Conservation (phyloP, 2,329 filamentous ascomycete species). For the Xylariaceae sp. region DNA sequence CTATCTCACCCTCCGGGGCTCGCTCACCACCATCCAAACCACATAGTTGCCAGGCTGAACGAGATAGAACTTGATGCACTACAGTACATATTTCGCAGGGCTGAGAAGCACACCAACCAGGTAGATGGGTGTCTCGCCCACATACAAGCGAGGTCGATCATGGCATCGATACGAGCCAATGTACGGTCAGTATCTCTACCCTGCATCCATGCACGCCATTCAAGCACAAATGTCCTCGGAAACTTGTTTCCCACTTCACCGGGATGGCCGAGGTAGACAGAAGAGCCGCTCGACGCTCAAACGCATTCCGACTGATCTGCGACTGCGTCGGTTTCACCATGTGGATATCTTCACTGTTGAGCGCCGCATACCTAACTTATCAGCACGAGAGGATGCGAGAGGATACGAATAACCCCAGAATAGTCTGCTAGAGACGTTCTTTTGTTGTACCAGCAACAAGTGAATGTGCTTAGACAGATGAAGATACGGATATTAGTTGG, state of each 20-base stretch:
- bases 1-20: not conserved
- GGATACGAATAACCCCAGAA: not conserved
- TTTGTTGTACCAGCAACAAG: not conserved
- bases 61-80: not conserved
- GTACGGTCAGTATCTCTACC: too few species aligned
- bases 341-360: not conserved
- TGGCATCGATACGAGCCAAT: not conserved
- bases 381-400: not conserved
- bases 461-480: too few species aligned
- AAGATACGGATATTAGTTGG: too few species aligned
- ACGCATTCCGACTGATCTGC: constrained; percentile 43
- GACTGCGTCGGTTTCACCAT: constrained; percentile 43
- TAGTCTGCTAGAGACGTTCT: not conserved
- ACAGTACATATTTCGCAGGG: constrained; percentile 11
- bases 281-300: constrained; percentile 43
- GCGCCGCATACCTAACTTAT: not conserved
- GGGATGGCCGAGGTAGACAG: constrained; percentile 6
- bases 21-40: not conserved
- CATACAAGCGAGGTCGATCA: constrained; percentile 17
- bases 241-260: not conserved
- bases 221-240: not conserved
- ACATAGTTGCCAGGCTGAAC: not conserved
- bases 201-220: not conserved
- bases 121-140: constrained; percentile 3
- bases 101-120: constrained; percentile 19